Evolutionary conservation across 805 yeast genomes (phyloP).

Genomic region (Candida parachauliodes): DNA sequence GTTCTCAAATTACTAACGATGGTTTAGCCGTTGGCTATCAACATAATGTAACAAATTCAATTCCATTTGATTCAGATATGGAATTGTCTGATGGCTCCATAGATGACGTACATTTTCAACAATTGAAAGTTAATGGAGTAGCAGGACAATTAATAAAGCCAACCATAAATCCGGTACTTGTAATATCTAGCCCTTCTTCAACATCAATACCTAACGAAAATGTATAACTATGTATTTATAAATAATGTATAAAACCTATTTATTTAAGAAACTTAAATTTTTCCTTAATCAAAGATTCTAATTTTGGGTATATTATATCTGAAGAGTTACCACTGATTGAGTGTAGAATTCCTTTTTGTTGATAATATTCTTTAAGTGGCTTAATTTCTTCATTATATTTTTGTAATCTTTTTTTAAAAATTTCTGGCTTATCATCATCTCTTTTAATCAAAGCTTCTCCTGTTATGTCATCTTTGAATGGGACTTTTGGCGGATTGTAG

Average conservation of each 20-base stretch:
- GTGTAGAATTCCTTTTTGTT: slow-evolving; percentile 38
- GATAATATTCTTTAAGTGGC: slow-evolving; percentile 67
- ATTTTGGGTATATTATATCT: slow-evolving; percentile 76
- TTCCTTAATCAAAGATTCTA: slow-evolving; percentile 24
- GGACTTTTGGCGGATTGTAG: slow-evolving; percentile 83
- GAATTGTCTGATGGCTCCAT: slow-evolving; percentile 21
- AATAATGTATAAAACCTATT: slow-evolving; percentile 2
- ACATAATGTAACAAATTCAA: slow-evolving; percentile 34
- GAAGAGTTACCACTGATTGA: slow-evolving; percentile 75
- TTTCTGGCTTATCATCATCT: slow-evolving; percentile 75
- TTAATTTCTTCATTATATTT: slow-evolving; percentile 54
- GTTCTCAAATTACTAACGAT: slow-evolving; percentile 23
- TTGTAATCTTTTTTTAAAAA: slow-evolving; percentile 64
- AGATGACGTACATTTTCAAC: slow-evolving; percentile 8
- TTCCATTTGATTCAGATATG: slow-evolving; percentile 45
- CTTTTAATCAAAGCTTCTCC: slow-evolving; percentile 83
- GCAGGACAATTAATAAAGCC: background rate
- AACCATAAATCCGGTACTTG: background rate
- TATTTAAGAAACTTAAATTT: slow-evolving; percentile 9
- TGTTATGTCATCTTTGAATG: slow-evolving; percentile 82
- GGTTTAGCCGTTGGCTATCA: slow-evolving; percentile 37
- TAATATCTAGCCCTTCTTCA: slow-evolving; percentile 1
- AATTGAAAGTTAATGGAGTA: slow-evolving; percentile 2
- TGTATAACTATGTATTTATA: slow-evolving; percentile 2
- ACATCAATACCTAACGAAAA: background rate